Evolutionary conservation across 306 rosid species (phyloP), one percentile per base, ranked within the genome.

Genomic region (Lablab purpureus): DNA sequence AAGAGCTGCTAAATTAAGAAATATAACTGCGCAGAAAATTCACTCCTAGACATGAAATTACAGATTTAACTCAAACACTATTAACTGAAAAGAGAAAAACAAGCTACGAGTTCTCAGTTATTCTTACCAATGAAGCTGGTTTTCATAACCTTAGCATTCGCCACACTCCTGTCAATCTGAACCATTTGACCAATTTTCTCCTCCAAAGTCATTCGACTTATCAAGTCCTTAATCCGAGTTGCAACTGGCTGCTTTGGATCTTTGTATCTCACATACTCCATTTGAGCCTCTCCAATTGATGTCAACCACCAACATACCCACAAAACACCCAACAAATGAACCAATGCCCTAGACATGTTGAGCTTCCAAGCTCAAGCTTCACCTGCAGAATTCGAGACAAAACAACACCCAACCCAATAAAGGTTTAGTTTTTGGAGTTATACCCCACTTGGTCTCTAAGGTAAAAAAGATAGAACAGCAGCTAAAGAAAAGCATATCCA

Each of bases 151-250:
- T 81, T 86, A 6, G 52, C 85, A 85, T 78, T 81, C 78, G 99
- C 98, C 75, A 93, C 98, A 75, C 94, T 91, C 70, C 97, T 81
- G 74, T 95, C 99, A 84, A 95, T 95, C 83, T 95, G 99, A 71
- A 82, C 81, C 99, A 95, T 95, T 87, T 95, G 99, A 84, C 99
- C 99, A 82, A 95, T 93, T 78, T 95, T 95, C 89, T 95, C 99
- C 71, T 91, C 92, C 8, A 95, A 77, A 51, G 91, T 95, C 99
- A 95, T 95, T 79, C 94, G 79, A 73, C 73, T 40, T 73, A 93
- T 76, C 82, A 95, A 90, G 81, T 95, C 99, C 78, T 54, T 83
- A 67, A 91, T 90, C 59, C 99, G 94, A 85, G 76, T 81, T 0
- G 76, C 88, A 65, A 77, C 79, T 0, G 94, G 85, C 73, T 87